phyloP scores from a whole-genome alignment of 768 basidiomycete species.

The Agrocybe pediades region DNA sequence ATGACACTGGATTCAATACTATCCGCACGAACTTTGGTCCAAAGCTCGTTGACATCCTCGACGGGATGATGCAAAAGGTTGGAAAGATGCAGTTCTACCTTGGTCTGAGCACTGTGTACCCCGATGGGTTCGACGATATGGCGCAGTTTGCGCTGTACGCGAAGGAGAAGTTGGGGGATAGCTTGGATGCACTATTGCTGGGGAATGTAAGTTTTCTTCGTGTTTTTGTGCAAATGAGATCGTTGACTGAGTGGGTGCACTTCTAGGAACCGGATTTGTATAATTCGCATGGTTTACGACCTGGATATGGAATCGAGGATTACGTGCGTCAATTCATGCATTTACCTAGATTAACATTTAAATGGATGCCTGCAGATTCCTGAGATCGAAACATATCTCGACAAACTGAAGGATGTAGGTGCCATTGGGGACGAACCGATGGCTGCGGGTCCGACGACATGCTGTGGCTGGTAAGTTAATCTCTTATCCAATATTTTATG shows the following conservation, averaged over 20 bases:
- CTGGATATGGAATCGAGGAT: conserved; percentile 28
- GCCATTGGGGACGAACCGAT: conserved; percentile 14
- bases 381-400: neutral
- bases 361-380: neutral
- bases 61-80: conserved; percentile 34
- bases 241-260: no score
- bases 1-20: neutral
- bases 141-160: conserved; percentile 28
- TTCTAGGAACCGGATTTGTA: conserved; percentile 40
- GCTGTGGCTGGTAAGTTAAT: conserved; percentile 33
- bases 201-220: neutral
- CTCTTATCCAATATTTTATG: no score
- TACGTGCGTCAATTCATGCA: conserved; percentile 24
- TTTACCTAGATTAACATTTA: neutral
- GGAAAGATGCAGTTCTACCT: conserved; percentile 37
- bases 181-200: conserved; percentile 2
- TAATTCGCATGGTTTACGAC: conserved; percentile 31
- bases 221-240: no score
- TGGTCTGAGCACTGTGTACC: conserved; percentile 34
- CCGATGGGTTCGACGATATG: conserved; percentile 26
- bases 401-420: conserved; percentile 21
- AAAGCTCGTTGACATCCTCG: conserved; percentile 35
- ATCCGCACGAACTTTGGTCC: conserved; percentile 38
- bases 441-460: conserved; percentile 33
- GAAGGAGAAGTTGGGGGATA: conserved; percentile 28